Base-by-base conservation (phyloP, 345 rosid genomes). In the Rhizophora apiculata region DNA sequence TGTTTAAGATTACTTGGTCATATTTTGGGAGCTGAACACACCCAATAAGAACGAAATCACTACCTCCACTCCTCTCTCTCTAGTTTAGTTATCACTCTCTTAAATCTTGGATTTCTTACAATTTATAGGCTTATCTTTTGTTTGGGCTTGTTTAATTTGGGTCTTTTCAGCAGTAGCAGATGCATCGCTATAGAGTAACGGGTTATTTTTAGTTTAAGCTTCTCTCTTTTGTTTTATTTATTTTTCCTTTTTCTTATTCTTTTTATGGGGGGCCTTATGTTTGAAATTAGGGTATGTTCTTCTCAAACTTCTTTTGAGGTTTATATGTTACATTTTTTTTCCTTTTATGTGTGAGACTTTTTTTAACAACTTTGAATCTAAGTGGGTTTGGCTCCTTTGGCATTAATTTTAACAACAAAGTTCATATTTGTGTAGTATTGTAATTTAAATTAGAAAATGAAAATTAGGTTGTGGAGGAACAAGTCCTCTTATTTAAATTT, bases 11-110 rank as follows among this genome's bases (percentile, higher is more conserved):
- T 31, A 31, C 32, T 3, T 31, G 5, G 32, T 31, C 5, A 31
- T 31, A 31, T 31, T 31, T 31, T 31, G 0, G 82, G 77, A 69
- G 72, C 84, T 89, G 83, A 84, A 81, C 34, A 87, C 96, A 18
- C 96, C 92, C 18, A 89, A 84, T 22, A 89, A 80, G 69, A 76
- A 79, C 63, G 82, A 75, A 66, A 60, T 72, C 73, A 29, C 64
- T 37, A 30, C 84, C 43, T 70, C 85, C 6, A 37, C 80, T 60
- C 73, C 90, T 1, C 73, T 74, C 54, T 60, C 78, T 64, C 84
- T 74, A 60, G 74, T 83, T 19, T 88, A 89, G 90, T 92, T 89
- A 37, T 26, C 20, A 48, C 53, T 37, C 55, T 48, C 22, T 11
- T 49, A 10, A 32, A 18, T 57, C 59, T 69, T 48, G 13, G 21